These are phyloP conservation scores for Uncinocarpus reesii DNA, from an alignment of 2,329 filamentous ascomycete genomes.

Conservation along the genomic window DNA sequence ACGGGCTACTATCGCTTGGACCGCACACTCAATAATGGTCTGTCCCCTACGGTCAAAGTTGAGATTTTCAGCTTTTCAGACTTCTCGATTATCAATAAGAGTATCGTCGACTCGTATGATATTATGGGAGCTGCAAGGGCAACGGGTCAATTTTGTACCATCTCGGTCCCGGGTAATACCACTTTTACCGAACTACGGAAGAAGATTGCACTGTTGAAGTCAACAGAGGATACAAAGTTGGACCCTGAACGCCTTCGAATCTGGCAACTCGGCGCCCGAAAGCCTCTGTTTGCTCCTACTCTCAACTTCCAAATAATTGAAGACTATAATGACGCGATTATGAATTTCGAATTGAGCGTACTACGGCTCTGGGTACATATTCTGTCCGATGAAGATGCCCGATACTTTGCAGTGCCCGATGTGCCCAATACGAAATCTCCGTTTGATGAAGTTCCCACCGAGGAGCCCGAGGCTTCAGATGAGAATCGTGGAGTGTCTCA, in stretches of 20 bases:
- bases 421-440: background rate
- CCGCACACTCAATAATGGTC: conserved; percentile 8
- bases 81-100: conserved; percentile 25
- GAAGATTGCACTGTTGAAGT: conserved; percentile 28
- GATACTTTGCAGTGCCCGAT: conserved; percentile 1
- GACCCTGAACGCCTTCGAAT: conserved; percentile 31
- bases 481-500: background rate
- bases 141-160: conserved; percentile 18
- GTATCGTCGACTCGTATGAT: conserved; percentile 37
- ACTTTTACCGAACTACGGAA: conserved; percentile 31
- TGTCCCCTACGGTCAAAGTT: conserved; percentile 23
- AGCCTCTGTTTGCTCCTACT: conserved; percentile 26
- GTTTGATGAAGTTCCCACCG: background rate
- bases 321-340: conserved; percentile 24
- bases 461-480: background rate
- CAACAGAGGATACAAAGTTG: conserved; percentile 20
- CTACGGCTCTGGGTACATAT: conserved; percentile 33
- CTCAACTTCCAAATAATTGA: conserved; percentile 29
- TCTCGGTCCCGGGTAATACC: conserved; percentile 15
- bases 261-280: conserved; percentile 32
- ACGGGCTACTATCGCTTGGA: conserved; percentile 17
- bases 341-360: conserved; percentile 21
- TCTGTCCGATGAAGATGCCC: conserved; percentile 28
- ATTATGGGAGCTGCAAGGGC: conserved; percentile 33
- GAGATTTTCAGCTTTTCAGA: conserved; percentile 33